Conservation (phyloP, 2,329 filamentous ascomycete genomes). For the Gaeumannomyces sp. region DNA sequence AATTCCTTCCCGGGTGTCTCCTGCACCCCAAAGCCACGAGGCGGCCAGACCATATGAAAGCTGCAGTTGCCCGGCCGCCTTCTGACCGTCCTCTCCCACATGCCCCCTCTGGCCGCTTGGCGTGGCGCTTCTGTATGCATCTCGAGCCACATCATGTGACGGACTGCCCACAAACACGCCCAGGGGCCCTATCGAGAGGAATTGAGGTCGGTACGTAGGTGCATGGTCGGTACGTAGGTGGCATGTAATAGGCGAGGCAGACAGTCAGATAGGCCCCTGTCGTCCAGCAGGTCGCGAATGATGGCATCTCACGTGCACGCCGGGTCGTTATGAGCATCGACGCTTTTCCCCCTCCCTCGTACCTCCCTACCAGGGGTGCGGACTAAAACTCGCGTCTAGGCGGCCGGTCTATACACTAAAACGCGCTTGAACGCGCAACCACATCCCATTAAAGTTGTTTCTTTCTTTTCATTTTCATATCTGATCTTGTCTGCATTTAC, state of each 20-base stretch:
- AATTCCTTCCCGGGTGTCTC: no score
- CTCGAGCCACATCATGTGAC: neutral
- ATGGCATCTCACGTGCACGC: neutral
- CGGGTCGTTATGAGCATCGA: neutral
- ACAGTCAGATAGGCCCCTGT: no score
- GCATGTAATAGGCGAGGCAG: no score
- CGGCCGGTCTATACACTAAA: neutral
- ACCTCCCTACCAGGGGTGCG: neutral
- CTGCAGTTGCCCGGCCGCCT: neutral
- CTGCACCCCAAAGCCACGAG: neutral
- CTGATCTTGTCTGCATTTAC: neutral
- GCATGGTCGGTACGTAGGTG: no score
- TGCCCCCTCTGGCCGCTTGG: no score
- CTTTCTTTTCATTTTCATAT: neutral
- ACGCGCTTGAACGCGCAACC: neutral
- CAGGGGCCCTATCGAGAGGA: neutral
- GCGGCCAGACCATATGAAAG: neutral
- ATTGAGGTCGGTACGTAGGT: neutral
- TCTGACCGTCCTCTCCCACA: neutral
- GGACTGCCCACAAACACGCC: neutral
- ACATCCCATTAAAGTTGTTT: neutral
- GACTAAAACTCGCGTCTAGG: neutral
- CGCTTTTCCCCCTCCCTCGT: neutral
- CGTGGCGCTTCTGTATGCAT: neutral
- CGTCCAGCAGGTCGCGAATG: neutral